phyloP scores from a whole-genome alignment of 1,139 yeast species.

The Meyerozyma athensensis region DNA sequence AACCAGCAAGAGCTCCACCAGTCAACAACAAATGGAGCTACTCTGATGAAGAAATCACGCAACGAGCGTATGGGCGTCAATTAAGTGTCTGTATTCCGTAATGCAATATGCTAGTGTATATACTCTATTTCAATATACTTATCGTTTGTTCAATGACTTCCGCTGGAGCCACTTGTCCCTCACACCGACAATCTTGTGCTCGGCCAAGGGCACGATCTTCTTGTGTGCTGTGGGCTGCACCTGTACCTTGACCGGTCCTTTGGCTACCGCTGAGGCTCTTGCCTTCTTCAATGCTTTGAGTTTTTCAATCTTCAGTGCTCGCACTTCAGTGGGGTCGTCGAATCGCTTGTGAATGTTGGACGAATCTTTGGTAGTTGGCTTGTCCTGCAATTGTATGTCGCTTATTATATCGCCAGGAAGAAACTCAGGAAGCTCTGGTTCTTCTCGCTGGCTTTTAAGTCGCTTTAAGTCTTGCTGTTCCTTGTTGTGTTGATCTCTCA shows the following conservation, averaged over 20 bases:
- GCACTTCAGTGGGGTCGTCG: constrained; percentile 22
- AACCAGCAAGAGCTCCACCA: neutral
- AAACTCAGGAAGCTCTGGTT: constrained; percentile 39
- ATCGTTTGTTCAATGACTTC: constrained; percentile 42
- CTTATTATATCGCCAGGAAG: constrained; percentile 47
- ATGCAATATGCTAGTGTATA: neutral
- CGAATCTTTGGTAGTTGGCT: constrained; percentile 9
- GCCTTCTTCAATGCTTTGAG: constrained; percentile 37
- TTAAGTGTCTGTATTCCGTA: neutral
- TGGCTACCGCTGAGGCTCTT: constrained; percentile 35
- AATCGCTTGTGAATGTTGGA: constrained; percentile 14
- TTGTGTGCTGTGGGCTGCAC: constrained; percentile 27
- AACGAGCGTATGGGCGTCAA: constrained; percentile 6
- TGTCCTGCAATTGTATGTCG: constrained; percentile 10
- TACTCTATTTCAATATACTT: constrained; percentile 4
- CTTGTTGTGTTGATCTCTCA: constrained; percentile 41
- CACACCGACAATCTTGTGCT: constrained; percentile 33
- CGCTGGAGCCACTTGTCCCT: constrained; percentile 61
- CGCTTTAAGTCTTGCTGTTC: constrained; percentile 44
- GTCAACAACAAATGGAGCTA: neutral
- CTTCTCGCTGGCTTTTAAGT: constrained; percentile 19
- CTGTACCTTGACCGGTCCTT: constrained; percentile 56
- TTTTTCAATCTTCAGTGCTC: constrained; percentile 36
- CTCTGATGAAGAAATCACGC: neutral
- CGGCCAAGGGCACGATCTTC: constrained; percentile 44